Base-by-base conservation (phyloP, 2,329 filamentous ascomycete species). In the Aspergillus sclerotialis region DNA sequence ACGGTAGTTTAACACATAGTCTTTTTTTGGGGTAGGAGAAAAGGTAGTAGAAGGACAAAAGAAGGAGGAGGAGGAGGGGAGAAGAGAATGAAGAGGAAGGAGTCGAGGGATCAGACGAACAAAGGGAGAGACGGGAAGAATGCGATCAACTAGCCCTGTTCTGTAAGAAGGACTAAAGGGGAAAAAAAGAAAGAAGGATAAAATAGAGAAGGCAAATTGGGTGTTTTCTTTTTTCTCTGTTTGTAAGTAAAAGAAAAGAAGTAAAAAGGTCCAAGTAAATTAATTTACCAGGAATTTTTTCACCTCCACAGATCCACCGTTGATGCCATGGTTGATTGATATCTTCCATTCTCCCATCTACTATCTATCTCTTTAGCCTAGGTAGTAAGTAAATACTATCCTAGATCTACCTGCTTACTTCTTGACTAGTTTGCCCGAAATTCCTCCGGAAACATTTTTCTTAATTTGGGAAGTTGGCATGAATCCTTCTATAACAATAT, bases 141-240 rank as follows among this genome's bases (percentile, higher is more conserved):
- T 7, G 17, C 17, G 10, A 15, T 23, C 13, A 15, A 15, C 18
- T 30, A 23, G 23, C 12, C 23, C 18, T 23, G 12, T 32, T 44
- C 43, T 43, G 43, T 3, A 14, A 13, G 32, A 21, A 14, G 16
- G 16, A n/a, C 17, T 17, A 16, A 18, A 26, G 16, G 28, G 23
- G 27, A 27, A 13, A 13, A 12, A 18, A 33, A 15, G 16, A 11
- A 19, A 13, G 23, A 26, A 17, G 18, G 31, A 14, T 12, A 21
- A 33, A 36, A 29, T 30, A 33, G 38, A 38, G 37, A 42, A 39
- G 17, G 31, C 9, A 29, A 32, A 19, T 28, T 24, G 31, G 15
- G 40, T 58, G 53, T 58, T 58, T 59, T 58, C 44, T 44, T 58
- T 58, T 58, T 59, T 37, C 54, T 59, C 46, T 49, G 49, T 58